Base-by-base conservation (phyloP, 202 grass and related monocot genomes). In the Carex arenaria region DNA sequence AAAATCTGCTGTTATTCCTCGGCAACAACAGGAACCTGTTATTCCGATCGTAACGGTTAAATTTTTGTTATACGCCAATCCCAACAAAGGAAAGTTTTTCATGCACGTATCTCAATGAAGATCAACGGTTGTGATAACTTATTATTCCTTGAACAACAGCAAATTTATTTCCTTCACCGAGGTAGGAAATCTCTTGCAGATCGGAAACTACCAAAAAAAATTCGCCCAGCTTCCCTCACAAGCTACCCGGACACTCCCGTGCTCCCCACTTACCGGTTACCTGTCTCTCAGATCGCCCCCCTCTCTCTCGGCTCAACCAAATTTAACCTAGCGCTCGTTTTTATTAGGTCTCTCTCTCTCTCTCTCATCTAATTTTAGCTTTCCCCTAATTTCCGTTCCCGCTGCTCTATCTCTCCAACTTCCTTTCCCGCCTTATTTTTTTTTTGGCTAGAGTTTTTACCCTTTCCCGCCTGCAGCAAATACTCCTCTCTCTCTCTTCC, bases 351-450 rank as follows among this genome's bases (percentile, higher is more conserved):
- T 53, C 40, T 13, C 47, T 51, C 10, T 11, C 4, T 55, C 49
- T 54, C 71, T 70, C 67, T 70, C 18, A 70, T 32, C 72, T 78
- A 82, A 53, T 68, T 67, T 68, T 38, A 47, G 34, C 15, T 81
- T 65, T 17, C 47, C 22, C 19, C 60, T 34, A 65, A 81, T 60
- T 69, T 42, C 40, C 57, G 47, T 67, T 82, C 61, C 62, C 79
- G 79, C 59, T 62, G 78, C 32, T 74, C n/a, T 61, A 26, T 26
- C 59, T 61, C 19, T 17, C 30, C 67, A 47, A 72, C n/a, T 49
- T 42, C 52, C 22, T 57, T 56, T 57, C 51, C 72, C 72, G 72
- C 72, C 72, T 76, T 51, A 23, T 22, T 74, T 14, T 36, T 17
- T 53, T 31, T 18, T 40, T 38, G 23, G 49, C 70, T 20, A 51